Evolutionary conservation across 768 basidiomycete genomes (phyloP), one percentile per base, ranked within the genome.

Genomic region (Rubroboletus satanas): DNA sequence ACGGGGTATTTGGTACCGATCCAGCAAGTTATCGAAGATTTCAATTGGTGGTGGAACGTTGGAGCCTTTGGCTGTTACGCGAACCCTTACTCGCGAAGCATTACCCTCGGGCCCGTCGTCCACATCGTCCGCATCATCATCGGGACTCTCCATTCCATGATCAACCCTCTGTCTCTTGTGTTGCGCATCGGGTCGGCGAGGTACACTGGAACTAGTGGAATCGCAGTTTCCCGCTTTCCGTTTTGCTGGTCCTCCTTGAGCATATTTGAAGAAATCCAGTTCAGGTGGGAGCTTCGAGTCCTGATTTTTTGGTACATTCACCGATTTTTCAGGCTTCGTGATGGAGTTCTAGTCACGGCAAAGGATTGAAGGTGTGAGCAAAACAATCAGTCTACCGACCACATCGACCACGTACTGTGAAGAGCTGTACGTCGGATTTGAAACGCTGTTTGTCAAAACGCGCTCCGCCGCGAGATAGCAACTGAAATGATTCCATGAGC

Each of bases 251-350:
- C 74, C 75, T 26, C 78, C 80, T 58, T 83, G 79, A 3, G 88
- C 85, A 57, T 92, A 93, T 63, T 88, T 93, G 75, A 98, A 98
- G 71, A 96, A 95, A 69, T 98, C 93, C 7, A 98, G 79, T 63
- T 89, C 90, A 2, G 76, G 61, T 2, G 89, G 93, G 43, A 94
- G 79, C 54, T 80, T 81, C 9, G 73, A 75, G n/a, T 73, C 72
- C n/a, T 65, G 63, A 2, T 54, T 60, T 50, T 54, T 66, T 11
- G 62, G 54, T 15, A 56, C 57, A 31, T 66, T 52, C 57, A 58
- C 64, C 32, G 55, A 56, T 55, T 66, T 61, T 65, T 57, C 62
- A 56, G 60, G 35, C 53, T 49, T 64, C 26, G 49, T 41, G 29
- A 51, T 63, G 54, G 62, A 35, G 60, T 63, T 69, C 74, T 75